Evolutionary conservation across 1,284 basidiomycete species (phyloP).

Genomic region (Fomes fomentarius): DNA sequence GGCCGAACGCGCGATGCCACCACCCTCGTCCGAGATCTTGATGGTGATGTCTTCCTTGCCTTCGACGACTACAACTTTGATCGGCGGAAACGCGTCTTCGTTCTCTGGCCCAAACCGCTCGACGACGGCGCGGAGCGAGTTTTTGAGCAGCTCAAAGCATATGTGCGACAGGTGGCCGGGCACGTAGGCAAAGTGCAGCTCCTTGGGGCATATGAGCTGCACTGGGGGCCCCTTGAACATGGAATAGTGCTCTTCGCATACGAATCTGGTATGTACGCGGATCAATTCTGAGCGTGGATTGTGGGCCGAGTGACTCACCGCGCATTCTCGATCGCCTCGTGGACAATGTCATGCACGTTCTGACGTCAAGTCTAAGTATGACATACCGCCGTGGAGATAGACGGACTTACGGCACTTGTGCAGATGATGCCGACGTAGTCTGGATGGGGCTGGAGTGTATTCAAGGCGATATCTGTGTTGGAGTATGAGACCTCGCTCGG

Average conservation of each 20-base stretch:
- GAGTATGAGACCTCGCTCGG: neutral
- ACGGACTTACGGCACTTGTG: conserved; percentile 75
- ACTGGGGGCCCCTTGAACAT: conserved; percentile 98
- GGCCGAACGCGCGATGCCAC: conserved; percentile 92
- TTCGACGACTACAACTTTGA: conserved; percentile 97
- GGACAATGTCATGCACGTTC: conserved; percentile 95
- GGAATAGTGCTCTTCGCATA: conserved; percentile 97
- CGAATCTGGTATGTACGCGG: conserved; percentile 51
- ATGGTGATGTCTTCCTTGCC: conserved; percentile 97
- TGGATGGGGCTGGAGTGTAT: conserved; percentile 85
- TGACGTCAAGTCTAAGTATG: conserved; percentile 32
- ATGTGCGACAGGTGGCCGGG: conserved; percentile 97
- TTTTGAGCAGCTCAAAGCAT: conserved; percentile 98
- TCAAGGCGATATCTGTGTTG: conserved; percentile 82
- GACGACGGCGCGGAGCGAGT: conserved; percentile 95
- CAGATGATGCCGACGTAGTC: conserved; percentile 99
- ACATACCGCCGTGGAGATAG: conserved; percentile 1
- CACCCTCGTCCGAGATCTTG: conserved; percentile 97
- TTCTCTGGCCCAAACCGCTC: conserved; percentile 88
- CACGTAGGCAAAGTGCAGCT: conserved; percentile 94
- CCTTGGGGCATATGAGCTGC: conserved; percentile 91
- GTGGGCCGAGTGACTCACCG: conserved; percentile 40
- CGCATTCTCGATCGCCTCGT: conserved; percentile 98
- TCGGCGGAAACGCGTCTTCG: conserved; percentile 87
- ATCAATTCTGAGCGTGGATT: neutral